Base-by-base conservation (phyloP, 2,329 filamentous ascomycete species). In the Ambrosiella xylebori region DNA sequence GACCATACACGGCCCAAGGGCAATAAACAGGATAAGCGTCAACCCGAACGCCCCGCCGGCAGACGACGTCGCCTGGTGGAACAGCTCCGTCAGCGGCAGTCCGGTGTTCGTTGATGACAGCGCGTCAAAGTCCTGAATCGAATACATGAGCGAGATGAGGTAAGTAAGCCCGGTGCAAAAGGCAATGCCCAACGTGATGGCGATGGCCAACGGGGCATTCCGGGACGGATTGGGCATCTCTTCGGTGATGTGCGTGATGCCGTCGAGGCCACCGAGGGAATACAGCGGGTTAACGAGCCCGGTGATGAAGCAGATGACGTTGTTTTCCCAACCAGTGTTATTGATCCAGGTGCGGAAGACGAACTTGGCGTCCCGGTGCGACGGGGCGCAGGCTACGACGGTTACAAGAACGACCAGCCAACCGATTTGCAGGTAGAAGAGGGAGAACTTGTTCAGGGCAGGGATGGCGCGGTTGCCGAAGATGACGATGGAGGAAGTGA, bases 311-410 rank as follows among this genome's bases (percentile, higher is more conserved):
- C 70, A 73, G 39, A 77, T 72, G 1, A 68, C 71, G 57, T 75
- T 71, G 58, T 71, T 73, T 39, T 72, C 66, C 75, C 75, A 78
- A 11, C 76, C 75, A 0, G 76, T 77, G 53, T 75, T 73, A 63
- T 77, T 77, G 57, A 75, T 71, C 69, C 73, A 78, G 1, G 72
- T 76, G 41, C 65, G 66, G 63, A 78, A 78, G 17, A 78, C 76
- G 58, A 77, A 77, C n/a, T 71, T 67, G 54, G 68, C 65, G 54
- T 67, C 64, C 15, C 73, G 73, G 58, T 77, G 71, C 1, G 67
- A 68, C 0, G 72, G 72, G 0, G 75, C 73, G 49, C 68, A 70
- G 3, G 74, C 72, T 2, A 71, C 70, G 5, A 78, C 74, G 0
- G 72, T 73, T 57, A 78, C 67, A 59, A 77, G 68, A 9, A 74